Conservation (phyloP, 768 basidiomycete species). For the Saitozyma sp. region DNA sequence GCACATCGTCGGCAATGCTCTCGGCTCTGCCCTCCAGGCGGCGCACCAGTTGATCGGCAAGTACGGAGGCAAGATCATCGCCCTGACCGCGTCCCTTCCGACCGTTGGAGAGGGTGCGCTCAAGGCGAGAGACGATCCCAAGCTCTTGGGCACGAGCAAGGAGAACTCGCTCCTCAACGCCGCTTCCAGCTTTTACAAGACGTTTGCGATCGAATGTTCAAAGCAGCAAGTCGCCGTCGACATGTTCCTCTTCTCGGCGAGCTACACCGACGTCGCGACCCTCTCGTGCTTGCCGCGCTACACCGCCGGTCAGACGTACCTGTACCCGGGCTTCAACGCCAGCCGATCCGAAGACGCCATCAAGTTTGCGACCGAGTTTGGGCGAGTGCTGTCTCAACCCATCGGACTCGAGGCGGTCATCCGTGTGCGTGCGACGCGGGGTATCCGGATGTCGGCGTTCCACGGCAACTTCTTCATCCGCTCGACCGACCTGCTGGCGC, state of each 20-base stretch:
- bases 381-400: constrained; percentile 85
- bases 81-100: constrained; percentile 80
- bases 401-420: constrained; percentile 97
- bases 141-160: constrained; percentile 92
- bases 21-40: constrained; percentile 92
- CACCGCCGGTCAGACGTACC: constrained; percentile 96
- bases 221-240: constrained; percentile 95
- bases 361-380: constrained; percentile 98
- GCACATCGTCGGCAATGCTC: constrained; percentile 83
- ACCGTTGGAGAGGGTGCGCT: constrained; percentile 84
- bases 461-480: constrained; percentile 99
- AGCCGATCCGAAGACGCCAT: constrained; percentile 89
- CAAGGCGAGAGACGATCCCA: constrained; percentile 95
- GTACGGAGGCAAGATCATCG: constrained; percentile 92
- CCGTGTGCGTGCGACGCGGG: constrained; percentile 95
- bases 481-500: constrained; percentile 91
- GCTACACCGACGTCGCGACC: constrained; percentile 92
- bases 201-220: constrained; percentile 97
- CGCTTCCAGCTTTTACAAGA: constrained; percentile 95
- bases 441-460: constrained; percentile 94
- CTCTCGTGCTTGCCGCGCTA: constrained; percentile 88
- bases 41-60: constrained; percentile 92
- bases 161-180: constrained; percentile 90
- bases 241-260: constrained; percentile 95
- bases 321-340: constrained; percentile 98